Evolutionary conservation across 305 asterid species (phyloP), one percentile per base, ranked within the genome.

Genomic region (Ilex paraguariensis): DNA sequence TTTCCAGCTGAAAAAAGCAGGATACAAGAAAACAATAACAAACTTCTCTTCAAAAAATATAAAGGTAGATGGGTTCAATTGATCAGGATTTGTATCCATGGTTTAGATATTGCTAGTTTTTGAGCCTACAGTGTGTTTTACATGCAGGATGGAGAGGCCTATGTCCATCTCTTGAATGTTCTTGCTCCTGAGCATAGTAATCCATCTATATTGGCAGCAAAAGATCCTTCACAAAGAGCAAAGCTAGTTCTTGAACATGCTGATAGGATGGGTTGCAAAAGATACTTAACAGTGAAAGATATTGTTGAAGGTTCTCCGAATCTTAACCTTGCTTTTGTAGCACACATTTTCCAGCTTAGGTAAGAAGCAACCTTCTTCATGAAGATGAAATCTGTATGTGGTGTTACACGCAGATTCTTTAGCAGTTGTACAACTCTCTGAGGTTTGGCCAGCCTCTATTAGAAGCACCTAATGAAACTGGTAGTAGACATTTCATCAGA

Each of bases 301-400:
- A 94, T 94, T 46, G 86, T 94, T 62, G 97, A 94, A 55, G 99
- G 99, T 64, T 87, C 87, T 66, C 95, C 95, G 21, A 94, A 94
- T 77, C 97, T 90, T 65, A 94, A 94, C 76, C 96, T 94, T 72
- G 99, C 99, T 44, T 94, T 94, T 77, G 96, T 94, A 67, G 97
- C 99, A 10, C 97, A 86, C 67, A 80, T 94, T 68, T 94, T 94
- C 75, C 99, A 94, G 84, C 99, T 88, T 62, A 87, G 99, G 99
- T 87, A 68, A 70, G 78, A 64, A 61, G 5, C 31, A 17, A 5
- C 42, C 42, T 36, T 36, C 42, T 36, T 36, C 42, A 36, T 36
- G 42, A 5, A 5, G 9, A 36, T 8, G 9, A 36, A 36, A 36
- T 36, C 6, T 36, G 9, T 36, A 5, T 36, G 7, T 36, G 3